Evolutionary conservation across 2,329 filamentous ascomycete genomes (phyloP), one percentile per base, ranked within the genome.

Genomic region (Pseudocercospora macadamiae): DNA sequence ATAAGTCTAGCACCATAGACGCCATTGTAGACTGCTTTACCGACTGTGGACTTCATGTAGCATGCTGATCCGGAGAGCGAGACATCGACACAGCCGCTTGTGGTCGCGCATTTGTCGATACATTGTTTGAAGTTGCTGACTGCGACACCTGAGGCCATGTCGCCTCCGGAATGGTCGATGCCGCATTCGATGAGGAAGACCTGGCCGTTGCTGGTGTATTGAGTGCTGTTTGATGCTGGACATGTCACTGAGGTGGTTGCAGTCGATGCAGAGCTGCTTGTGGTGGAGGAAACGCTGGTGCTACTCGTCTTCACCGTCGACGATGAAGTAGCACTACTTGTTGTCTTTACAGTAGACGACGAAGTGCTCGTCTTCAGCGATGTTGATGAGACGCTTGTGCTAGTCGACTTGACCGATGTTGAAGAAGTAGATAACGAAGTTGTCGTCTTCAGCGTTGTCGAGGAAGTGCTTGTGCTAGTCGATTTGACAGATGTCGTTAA

Each of bases 31-130:
- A 51, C 55, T 16, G 52, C 42, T 14, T 37, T 36, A 9, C 64
- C 60, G 28, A 69, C 37, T 1, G 55, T 37, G n/a, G 51, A 59
- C 60, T 72, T 71, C 56, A 72, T 57, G 60, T 72, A 71, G 57
- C 70, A 72, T 3, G 68, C 68, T 8, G 54, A 28, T 7, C 69
- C 68, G 2, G 63, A 61, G 18, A 68, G 60, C 3, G 51, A 48
- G 10, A 61, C 47, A 28, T 59, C 51, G 14, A 64, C 60, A 8
- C 57, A 62, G 1, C 16, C 21, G 1, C 49, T 36, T 7, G 60
- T 63, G 28, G 42, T 42, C 2, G 57, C 52, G 36, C 61, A 64
- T 14, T 44, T 8, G 23, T 58, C 55, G n/a, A 64, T 57, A 54
- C 61, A 64, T 16, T 55, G 51, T 3, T n/a, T 55, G 57, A 55